Percentiles rank a stretch among this genome's conserved stretches.
These are phyloP conservation scores for Jasminum sambac DNA, from an alignment of 257 asterid genomes.

Conservation along the genomic window DNA sequence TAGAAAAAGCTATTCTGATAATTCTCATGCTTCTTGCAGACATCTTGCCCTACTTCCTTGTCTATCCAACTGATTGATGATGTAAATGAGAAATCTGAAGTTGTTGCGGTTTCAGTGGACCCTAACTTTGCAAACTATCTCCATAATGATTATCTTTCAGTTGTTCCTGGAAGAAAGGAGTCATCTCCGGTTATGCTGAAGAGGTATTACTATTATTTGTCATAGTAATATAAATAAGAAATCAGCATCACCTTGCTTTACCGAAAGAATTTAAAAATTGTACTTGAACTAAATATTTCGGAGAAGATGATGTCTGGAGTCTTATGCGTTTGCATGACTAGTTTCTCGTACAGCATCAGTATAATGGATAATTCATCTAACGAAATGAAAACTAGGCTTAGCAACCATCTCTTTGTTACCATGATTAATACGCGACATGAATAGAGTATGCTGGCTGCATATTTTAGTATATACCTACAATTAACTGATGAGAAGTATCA, in stretches of 20 bases:
- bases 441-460: not conserved
- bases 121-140: conserved; percentile 84
- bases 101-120: conserved; percentile 92
- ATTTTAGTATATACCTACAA: not conserved
- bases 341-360: not conserved
- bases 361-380: not conserved
- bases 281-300: conserved; percentile 9
- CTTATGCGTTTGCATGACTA: not conserved
- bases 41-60: conserved; percentile 60
- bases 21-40: conserved; percentile 48
- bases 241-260: conserved; percentile 9
- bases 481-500: not conserved
- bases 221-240: conserved; percentile 9
- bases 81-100: conserved; percentile 83
- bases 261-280: conserved; percentile 8
- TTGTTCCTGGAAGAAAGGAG: conserved; percentile 64
- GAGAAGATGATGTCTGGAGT: conserved; percentile 17
- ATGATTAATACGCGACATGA: not conserved
- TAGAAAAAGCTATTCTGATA: conserved; percentile 24
- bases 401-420: not conserved
- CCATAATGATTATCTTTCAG: conserved; percentile 73
- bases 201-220: conserved; percentile 54
- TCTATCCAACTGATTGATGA: conserved; percentile 92
- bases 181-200: conserved; percentile 63
- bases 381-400: no score